Conservation (phyloP, 2,329 filamentous ascomycete species). For the Sporothrix protearum region DNA sequence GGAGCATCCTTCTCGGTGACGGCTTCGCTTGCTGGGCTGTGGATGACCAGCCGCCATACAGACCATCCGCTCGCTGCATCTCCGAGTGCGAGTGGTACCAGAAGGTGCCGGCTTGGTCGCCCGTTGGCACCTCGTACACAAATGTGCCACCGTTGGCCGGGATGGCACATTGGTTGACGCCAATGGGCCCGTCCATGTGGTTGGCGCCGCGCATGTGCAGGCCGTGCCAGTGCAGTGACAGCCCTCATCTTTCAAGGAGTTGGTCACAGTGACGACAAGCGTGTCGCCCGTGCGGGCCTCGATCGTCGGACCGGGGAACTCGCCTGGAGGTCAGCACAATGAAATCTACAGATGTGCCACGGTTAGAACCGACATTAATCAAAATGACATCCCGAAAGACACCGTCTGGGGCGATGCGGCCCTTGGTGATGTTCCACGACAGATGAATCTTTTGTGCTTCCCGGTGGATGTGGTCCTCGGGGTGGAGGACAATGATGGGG, state of each 20-base stretch:
- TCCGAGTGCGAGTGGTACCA: constrained; percentile 66
- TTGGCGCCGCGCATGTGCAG: constrained; percentile 36
- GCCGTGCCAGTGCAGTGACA: constrained; percentile 49
- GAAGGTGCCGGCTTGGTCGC: constrained; percentile 37
- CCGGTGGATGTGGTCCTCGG: constrained; percentile 42
- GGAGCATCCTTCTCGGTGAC: constrained; percentile 47
- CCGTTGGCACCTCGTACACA: constrained; percentile 47
- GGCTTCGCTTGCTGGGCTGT: constrained; percentile 53
- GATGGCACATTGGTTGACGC: constrained; percentile 65
- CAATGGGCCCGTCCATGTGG: constrained; percentile 67
- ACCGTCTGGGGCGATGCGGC: constrained; percentile 44
- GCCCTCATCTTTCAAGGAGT: constrained; percentile 39
- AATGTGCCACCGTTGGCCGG: constrained; percentile 56
- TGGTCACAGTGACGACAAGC: constrained; percentile 42
- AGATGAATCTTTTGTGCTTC: constrained; percentile 35
- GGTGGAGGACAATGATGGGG: constrained; percentile 35
- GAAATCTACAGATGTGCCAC: background rate
- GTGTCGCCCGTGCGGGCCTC: constrained; percentile 47
- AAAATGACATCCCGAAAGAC: constrained; percentile 48
- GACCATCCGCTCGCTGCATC: constrained; percentile 68
- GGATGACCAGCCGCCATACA: constrained; percentile 58
- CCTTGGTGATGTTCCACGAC: constrained; percentile 43
- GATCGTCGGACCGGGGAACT: constrained; percentile 49
- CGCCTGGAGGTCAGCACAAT: constrained; percentile 7
- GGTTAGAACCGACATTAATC: constrained; percentile 41